A percentile compares a stretch with the other conserved stretches of the same genome.
Evolutionary conservation across 768 basidiomycete genomes (phyloP).

Genomic region (Leccinum disarticulatum): DNA sequence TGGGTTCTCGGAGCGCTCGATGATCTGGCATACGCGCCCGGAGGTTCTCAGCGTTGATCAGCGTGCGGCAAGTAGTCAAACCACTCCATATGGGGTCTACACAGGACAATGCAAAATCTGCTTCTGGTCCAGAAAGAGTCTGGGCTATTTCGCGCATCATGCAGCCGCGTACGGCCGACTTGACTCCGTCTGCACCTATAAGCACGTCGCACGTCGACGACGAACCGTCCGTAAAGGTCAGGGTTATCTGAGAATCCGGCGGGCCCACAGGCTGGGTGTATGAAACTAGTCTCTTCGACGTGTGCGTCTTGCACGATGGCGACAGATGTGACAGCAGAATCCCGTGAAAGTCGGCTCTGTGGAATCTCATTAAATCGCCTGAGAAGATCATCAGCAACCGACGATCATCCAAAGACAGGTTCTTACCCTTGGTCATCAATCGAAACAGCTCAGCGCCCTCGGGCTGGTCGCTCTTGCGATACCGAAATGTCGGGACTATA

Average conservation of each 20-base stretch:
- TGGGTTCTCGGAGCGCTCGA: conserved; percentile 45
- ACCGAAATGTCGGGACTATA: conserved; percentile 51
- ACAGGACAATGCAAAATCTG: conserved; percentile 40
- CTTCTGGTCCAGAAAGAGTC: conserved; percentile 40
- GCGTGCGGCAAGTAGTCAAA: conserved; percentile 53
- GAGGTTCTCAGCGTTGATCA: conserved; percentile 53
- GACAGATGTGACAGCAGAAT: conserved; percentile 53
- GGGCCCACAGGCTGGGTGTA: conserved; percentile 47
- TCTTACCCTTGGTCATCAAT: conserved; percentile 56
- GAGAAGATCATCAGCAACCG: background rate
- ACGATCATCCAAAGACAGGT: background rate
- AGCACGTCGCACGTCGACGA: conserved; percentile 62
- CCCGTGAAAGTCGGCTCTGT: conserved; percentile 71
- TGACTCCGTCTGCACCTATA: conserved; percentile 66
- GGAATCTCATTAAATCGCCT: conserved; percentile 54
- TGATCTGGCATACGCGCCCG: conserved; percentile 45
- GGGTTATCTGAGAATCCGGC: conserved; percentile 32
- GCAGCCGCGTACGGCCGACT: conserved; percentile 46
- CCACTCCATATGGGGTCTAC: conserved; percentile 62
- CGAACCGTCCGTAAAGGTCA: conserved; percentile 64
- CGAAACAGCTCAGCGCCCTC: conserved; percentile 52
- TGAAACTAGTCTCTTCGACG: conserved; percentile 58
- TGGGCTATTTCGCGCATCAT: conserved; percentile 35
- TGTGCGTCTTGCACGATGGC: conserved; percentile 45
- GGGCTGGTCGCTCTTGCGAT: conserved; percentile 61